These are phyloP conservation scores for Cytospora chrysosperma DNA, from an alignment of 2,329 filamentous ascomycete species.

Conservation along the genomic window DNA sequence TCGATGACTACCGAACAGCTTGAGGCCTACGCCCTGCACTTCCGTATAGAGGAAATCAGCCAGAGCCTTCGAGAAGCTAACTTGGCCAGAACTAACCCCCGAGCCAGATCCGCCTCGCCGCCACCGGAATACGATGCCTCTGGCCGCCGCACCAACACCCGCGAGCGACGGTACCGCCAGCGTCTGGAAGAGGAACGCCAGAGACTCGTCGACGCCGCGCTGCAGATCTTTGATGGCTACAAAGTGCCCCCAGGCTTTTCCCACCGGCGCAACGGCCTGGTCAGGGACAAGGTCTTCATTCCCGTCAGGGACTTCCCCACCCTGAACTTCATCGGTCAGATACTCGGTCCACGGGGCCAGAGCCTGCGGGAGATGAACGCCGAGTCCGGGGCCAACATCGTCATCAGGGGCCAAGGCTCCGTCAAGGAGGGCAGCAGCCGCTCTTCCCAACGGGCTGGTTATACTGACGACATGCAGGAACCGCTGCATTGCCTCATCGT, in stretches of 20 bases:
- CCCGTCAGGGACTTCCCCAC: conserved; percentile 82
- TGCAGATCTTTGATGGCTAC: conserved; percentile 78
- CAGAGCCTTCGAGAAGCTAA: conserved; percentile 78
- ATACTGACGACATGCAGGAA: conserved; percentile 74
- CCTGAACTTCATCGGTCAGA: conserved; percentile 87
- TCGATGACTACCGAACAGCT: conserved; percentile 75
- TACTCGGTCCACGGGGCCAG: conserved; percentile 81
- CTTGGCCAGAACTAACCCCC: conserved; percentile 70
- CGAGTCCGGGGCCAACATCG: conserved; percentile 74
- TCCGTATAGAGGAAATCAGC: conserved; percentile 79
- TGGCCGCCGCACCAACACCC: conserved; percentile 77
- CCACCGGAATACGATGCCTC: conserved; percentile 78
- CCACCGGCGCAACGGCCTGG: conserved; percentile 68
- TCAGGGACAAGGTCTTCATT: conserved; percentile 81
- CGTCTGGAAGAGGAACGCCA: conserved; percentile 76
- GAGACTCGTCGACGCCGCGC: conserved; percentile 73
- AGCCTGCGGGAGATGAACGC: conserved; percentile 80
- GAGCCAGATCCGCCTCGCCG: conserved; percentile 73
- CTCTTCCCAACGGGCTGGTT: background rate
- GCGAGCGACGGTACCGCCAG: conserved; percentile 74
- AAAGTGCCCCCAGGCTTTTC: conserved; percentile 70
- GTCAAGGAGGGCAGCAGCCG: conserved; percentile 71
- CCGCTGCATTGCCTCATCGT: conserved; percentile 79
- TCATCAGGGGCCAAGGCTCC: conserved; percentile 78
- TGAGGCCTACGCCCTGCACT: conserved; percentile 71